Percentiles rank a stretch among this genome's conserved stretches.
phyloP scores from a whole-genome alignment of 2,329 filamentous ascomycete species.

The Ceratocystis alfenasii region DNA sequence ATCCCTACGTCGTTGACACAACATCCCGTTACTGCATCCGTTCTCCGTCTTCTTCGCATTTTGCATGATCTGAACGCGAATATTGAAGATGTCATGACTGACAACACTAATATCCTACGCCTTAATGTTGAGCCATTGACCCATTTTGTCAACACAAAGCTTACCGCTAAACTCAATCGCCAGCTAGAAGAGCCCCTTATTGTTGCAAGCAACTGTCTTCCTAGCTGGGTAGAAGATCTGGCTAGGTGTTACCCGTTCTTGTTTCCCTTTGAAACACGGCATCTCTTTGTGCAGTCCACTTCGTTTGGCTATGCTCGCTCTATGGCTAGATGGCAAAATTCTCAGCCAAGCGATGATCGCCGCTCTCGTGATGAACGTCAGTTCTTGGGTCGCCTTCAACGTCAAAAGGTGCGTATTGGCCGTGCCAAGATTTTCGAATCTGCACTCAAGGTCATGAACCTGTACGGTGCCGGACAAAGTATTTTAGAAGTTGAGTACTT shows the following conservation, averaged over 20 bases:
- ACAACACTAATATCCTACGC: slow-evolving; percentile 58
- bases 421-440: slow-evolving; percentile 91
- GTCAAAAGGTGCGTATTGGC: slow-evolving; percentile 96
- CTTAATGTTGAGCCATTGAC: slow-evolving; percentile 72
- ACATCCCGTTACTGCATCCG: slow-evolving; percentile 72
- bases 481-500: slow-evolving; percentile 97
- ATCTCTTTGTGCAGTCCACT: slow-evolving; percentile 93
- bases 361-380: slow-evolving; percentile 81
- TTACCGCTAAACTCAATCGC: slow-evolving; percentile 93
- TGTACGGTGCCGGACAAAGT: slow-evolving; percentile 93
- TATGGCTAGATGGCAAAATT: slow-evolving; percentile 95
- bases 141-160: slow-evolving; percentile 96
- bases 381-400: slow-evolving; percentile 79
- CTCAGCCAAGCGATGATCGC: slow-evolving; percentile 70
- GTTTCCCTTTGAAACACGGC: slow-evolving; percentile 94
- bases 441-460: slow-evolving; percentile 95
- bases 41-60: slow-evolving; percentile 76
- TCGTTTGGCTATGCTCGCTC: slow-evolving; percentile 96
- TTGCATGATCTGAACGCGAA: slow-evolving; percentile 88
- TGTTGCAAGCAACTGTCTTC: slow-evolving; percentile 90
- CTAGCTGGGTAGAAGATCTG: slow-evolving; percentile 90
- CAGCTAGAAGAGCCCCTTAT: slow-evolving; percentile 94
- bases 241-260: slow-evolving; percentile 90
- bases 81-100: slow-evolving; percentile 75
- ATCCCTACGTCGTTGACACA: slow-evolving; percentile 72